These are phyloP conservation scores for Rhododendron ferrugineum DNA, from an alignment of 148 eudicot species.

Conservation along the genomic window DNA sequence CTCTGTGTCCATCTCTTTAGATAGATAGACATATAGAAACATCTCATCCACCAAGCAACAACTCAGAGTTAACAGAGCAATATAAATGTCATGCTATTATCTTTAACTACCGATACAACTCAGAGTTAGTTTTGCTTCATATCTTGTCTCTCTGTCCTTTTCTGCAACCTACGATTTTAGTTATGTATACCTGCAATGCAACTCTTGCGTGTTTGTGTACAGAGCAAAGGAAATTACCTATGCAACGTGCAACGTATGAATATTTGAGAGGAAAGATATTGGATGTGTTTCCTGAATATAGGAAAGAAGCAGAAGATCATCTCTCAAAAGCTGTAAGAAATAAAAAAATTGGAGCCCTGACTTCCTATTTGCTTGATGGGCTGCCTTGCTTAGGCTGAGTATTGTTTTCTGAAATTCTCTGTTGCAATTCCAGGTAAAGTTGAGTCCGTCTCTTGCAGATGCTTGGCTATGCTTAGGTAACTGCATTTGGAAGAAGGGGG, in stretches of 20 bases:
- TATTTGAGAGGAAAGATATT: conserved; percentile 80
- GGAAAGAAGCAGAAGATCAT: conserved; percentile 95
- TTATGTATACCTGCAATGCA: not conserved
- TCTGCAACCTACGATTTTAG: not conserved
- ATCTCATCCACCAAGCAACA: not conserved
- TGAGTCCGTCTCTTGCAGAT: conserved; percentile 85
- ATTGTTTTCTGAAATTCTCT: conserved; percentile 9
- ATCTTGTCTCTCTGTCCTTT: not conserved
- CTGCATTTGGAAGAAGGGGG: conserved; percentile 94
- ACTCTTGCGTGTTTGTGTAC: conserved; percentile 13
- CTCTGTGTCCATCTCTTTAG: not conserved
- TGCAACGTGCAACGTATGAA: conserved; percentile 74
- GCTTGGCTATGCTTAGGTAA: conserved; percentile 92
- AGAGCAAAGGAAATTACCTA: conserved; percentile 68
- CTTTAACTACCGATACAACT: not conserved
- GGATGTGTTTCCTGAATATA: conserved; percentile 78
- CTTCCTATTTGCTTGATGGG: not conserved
- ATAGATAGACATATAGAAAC: not conserved
- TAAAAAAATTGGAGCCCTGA: not conserved
- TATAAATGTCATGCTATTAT: not conserved
- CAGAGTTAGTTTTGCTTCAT: not conserved
- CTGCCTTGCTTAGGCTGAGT: conserved; percentile 1
- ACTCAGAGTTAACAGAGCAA: not conserved
- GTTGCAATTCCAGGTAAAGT: conserved; percentile 59
- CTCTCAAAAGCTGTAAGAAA: conserved; percentile 86